These are phyloP conservation scores for Salix udensis DNA, from an alignment of 345 rosid genomes.

Conservation along the genomic window DNA sequence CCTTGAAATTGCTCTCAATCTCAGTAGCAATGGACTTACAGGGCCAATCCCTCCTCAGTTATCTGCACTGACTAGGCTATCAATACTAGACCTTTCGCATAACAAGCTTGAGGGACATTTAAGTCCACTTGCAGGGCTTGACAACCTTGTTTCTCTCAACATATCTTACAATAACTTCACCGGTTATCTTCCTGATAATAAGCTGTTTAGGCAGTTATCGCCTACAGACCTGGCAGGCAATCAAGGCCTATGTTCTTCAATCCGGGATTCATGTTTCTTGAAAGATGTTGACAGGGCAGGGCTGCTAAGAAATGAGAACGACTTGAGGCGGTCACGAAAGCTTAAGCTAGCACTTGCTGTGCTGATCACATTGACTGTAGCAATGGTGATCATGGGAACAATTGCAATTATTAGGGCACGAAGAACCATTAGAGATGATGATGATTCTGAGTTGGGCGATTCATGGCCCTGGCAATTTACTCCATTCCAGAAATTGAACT, in stretches of 20 bases:
- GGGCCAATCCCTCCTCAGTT: constrained; percentile 71
- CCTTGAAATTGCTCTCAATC: constrained; percentile 84
- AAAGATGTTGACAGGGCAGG: constrained; percentile 32
- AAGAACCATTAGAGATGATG: constrained; percentile 42
- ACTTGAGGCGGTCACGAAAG: constrained; percentile 39
- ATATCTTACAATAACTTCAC: constrained; percentile 77
- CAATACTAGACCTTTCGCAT: constrained; percentile 73
- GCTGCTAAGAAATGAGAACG: constrained; percentile 21
- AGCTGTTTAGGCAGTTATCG: constrained; percentile 65
- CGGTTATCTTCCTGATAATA: constrained; percentile 83
- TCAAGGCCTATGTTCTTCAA: constrained; percentile 57
- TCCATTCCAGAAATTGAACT: constrained; percentile 91
- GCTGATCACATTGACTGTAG: constrained; percentile 60
- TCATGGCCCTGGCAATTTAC: constrained; percentile 93
- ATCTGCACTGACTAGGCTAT: constrained; percentile 75
- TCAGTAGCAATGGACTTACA: constrained; percentile 71
- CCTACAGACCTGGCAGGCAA: constrained; percentile 58
- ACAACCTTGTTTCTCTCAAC: constrained; percentile 78
- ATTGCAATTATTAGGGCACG: constrained; percentile 57
- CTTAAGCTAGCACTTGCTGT: constrained; percentile 71
- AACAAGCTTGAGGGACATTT: constrained; percentile 74
- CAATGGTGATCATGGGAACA: constrained; percentile 68
- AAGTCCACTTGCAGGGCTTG: constrained; percentile 51
- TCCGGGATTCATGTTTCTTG: constrained; percentile 61
- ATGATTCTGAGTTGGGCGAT: constrained; percentile 79